These are phyloP conservation scores for Termitomyces sp. DNA, from an alignment of 768 basidiomycete genomes.

Conservation along the genomic window DNA sequence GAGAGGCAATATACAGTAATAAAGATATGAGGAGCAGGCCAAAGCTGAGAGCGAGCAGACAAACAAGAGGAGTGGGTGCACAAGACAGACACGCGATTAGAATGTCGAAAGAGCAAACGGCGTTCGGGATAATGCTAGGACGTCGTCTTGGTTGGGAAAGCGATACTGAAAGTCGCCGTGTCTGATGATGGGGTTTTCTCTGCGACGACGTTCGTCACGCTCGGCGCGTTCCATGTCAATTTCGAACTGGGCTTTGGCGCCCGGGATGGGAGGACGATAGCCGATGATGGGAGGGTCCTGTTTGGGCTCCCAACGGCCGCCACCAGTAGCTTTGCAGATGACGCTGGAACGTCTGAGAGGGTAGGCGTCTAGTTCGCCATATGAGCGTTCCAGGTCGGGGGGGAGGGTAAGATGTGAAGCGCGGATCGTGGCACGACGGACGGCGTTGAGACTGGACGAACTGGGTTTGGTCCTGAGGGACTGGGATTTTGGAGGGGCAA, in stretches of 20 bases:
- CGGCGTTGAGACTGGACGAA: conserved; percentile 27
- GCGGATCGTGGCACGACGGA: conserved; percentile 25
- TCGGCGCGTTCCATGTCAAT: conserved; percentile 67
- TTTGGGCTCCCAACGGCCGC: conserved; percentile 78
- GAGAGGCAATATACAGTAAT: conserved; percentile 41
- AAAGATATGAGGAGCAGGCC: conserved; percentile 29
- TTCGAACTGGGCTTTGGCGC: conserved; percentile 63
- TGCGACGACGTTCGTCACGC: conserved; percentile 40
- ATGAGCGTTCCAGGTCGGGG: conserved; percentile 40
- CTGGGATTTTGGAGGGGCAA: conserved; percentile 20
- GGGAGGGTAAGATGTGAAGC: conserved; percentile 33
- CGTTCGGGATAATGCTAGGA: conserved; percentile 34
- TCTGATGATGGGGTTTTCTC: conserved; percentile 58
- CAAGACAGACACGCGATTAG: conserved; percentile 23
- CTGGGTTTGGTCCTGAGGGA: conserved; percentile 28
- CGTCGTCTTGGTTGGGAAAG: conserved; percentile 36
- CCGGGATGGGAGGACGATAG: conserved; percentile 55
- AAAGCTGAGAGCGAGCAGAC: conserved; percentile 8
- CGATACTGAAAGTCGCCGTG: conserved; percentile 69
- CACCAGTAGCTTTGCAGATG: conserved; percentile 75
- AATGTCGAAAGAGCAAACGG: conserved; percentile 61
- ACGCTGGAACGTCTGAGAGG: conserved; percentile 61
- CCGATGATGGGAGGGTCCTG: conserved; percentile 38
- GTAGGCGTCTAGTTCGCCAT: conserved; percentile 70
- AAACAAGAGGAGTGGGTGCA: not conserved